Conservation (phyloP, 1,139 yeast species). For the Debaryomycetaceae sp. region DNA sequence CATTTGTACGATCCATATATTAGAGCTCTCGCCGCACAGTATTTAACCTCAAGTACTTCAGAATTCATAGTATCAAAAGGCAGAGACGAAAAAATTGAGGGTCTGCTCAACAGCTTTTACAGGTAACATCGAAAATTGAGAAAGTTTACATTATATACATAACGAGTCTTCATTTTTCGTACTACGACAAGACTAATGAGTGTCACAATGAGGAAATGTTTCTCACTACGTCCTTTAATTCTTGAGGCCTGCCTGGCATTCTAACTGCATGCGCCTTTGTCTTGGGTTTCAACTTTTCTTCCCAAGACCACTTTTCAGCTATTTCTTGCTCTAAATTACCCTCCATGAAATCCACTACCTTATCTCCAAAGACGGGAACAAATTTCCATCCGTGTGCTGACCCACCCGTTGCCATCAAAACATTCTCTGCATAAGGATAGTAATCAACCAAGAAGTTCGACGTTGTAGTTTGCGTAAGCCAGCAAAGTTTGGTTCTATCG, state of each 20-base stretch:
- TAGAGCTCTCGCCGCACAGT: no score
- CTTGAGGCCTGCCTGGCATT: constrained; percentile 1
- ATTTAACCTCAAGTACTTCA: no score
- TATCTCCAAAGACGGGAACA: constrained; percentile 23
- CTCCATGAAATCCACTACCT: constrained; percentile 19
- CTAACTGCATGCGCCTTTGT: constrained; percentile 1
- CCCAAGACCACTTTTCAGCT: constrained; percentile 23
- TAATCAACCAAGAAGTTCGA: constrained; percentile 32
- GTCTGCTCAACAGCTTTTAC: no score
- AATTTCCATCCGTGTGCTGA: constrained; percentile 34
- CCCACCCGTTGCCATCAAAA: constrained; percentile 39
- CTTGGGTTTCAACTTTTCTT: constrained; percentile 8
- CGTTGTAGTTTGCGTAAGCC: constrained; percentile 39
- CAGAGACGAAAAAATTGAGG: no score
- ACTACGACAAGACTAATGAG: no score
- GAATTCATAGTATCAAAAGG: no score
- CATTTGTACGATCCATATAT: no score
- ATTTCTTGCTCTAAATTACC: constrained; percentile 14
- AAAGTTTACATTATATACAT: no score
- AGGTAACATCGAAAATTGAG: no score
- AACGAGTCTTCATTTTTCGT: no score
- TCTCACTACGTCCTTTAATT: constrained; percentile 1
- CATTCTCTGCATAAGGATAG: constrained; percentile 25
- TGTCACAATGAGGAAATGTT: background rate
- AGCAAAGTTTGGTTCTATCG: constrained; percentile 9